Evolutionary conservation across 345 rosid genomes (phyloP), one percentile per base, ranked within the genome.

Genomic region (Zanthoxylum bungeanum): DNA sequence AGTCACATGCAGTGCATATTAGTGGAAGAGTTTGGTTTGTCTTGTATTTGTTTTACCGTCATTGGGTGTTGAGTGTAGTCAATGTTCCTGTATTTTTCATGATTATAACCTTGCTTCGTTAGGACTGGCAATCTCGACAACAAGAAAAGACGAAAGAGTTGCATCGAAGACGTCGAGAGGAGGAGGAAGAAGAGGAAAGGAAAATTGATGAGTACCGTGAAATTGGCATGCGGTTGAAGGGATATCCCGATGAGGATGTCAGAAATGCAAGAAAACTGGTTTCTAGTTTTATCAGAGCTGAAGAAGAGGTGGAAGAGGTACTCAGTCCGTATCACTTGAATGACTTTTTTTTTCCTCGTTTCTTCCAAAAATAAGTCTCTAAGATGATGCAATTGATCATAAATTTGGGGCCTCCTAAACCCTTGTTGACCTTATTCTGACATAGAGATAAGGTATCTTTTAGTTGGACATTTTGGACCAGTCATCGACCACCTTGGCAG

Each of bases 291-390:
- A 84, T 93, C 69, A 87, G 83, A 73, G 88, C 98, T 49, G 92
- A 83, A 16, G 97, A 93, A 76, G 97, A 93, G 88, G 90, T 93
- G 56, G 97, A 93, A 84, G 91, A 88, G 98, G 98, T 92, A 27
- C 33, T 25, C 16, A 10, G 44, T 16, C 25, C 11, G 21, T 27
- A 22, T 9, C 27, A 6, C 39, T 47, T 34, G 3, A 34, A 27
- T 60, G 22, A 61, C 19, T n/a, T 8, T 46, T 51, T 47, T 30
- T 65, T 21, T n/a, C n/a, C 1, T 28, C 12, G 21, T 10, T 24
- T 28, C 24, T 17, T 61, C 7, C 3, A 1, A 27, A 2, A 25
- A 5, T 25, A 24, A 53, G 12, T 7, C 22, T 53, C 63, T 40
- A 40, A 24, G 62, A 39, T 0, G 17, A 68, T 22, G 50, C 4